Conservation (phyloP, 768 basidiomycete genomes). For the Sporobolomyces roseus region DNA sequence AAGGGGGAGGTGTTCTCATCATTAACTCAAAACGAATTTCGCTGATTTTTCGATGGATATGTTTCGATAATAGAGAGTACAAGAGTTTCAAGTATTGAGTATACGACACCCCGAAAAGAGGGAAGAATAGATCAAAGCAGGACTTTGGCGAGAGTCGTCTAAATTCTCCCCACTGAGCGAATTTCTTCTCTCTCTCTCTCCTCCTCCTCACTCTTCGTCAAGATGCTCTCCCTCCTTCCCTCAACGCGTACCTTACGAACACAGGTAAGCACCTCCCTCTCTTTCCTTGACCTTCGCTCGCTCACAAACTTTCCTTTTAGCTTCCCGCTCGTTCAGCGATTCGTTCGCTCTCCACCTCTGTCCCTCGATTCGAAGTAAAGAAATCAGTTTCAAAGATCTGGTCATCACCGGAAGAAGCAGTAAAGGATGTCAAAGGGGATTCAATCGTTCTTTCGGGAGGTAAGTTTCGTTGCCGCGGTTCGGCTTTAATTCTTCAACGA, state of each 20-base stretch:
- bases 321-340: not conserved
- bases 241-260: not conserved
- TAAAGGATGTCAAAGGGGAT: slow-evolving; percentile 75
- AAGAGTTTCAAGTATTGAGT: no score
- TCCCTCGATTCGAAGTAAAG: slow-evolving; percentile 23
- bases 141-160: not conserved
- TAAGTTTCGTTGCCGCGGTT: slow-evolving; percentile 49
- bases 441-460: slow-evolving; percentile 76
- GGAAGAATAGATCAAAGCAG: no score
- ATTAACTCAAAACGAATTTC: no score
- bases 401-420: slow-evolving; percentile 73
- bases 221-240: not conserved
- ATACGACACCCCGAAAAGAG: no score
- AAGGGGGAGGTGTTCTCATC: not conserved
- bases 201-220: not conserved
- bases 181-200: not conserved
- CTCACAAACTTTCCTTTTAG: not conserved
- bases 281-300: not conserved
- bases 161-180: not conserved
- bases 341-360: slow-evolving; percentile 13
- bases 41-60: no score
- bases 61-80: no score
- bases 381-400: slow-evolving; percentile 58
- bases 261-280: slow-evolving; percentile 3
- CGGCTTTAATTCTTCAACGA: no score